Percentiles rank a stretch among this genome's conserved stretches.
phyloP scores from a whole-genome alignment of 2,329 filamentous ascomycete genomes.

The Fusarium ramigenum region DNA sequence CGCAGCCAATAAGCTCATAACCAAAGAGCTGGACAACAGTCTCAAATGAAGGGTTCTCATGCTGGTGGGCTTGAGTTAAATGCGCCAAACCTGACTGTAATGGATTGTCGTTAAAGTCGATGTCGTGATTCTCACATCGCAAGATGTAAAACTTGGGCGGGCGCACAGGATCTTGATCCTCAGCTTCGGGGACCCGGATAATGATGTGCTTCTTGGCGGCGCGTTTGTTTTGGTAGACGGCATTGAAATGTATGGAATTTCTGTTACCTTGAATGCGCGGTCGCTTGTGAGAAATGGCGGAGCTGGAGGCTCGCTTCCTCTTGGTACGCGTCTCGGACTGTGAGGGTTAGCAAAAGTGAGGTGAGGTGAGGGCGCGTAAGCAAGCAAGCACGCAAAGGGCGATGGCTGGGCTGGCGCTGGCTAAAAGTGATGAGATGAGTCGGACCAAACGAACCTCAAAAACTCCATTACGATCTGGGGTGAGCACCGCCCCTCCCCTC shows the following conservation, averaged over 20 bases:
- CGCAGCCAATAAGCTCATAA: conserved; percentile 18
- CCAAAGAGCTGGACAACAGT: conserved; percentile 18
- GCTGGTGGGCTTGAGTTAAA: conserved; percentile 8
- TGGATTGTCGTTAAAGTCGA: conserved; percentile 19
- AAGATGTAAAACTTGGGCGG: conserved; percentile 25
- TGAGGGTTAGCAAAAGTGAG: not conserved
- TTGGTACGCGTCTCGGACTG: conserved; percentile 10
- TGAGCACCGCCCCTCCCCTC: not conserved
- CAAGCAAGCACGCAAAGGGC: not conserved
- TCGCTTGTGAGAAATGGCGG: not conserved
- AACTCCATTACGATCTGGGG: not conserved
- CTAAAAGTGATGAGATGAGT: not conserved
- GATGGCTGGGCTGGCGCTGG: not conserved
- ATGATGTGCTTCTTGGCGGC: conserved; percentile 29
- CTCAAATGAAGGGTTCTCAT: not conserved
- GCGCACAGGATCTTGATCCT: not conserved
- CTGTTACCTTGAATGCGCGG: not conserved
- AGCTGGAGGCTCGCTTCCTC: not conserved
- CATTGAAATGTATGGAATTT: conserved; percentile 24
- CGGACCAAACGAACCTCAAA: conserved; percentile 8
- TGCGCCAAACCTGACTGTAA: conserved; percentile 12
- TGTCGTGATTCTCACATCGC: conserved; percentile 20
- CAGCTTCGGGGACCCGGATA: conserved; percentile 3
- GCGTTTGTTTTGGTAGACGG: conserved; percentile 27
- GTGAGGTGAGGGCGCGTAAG: not conserved